phyloP scores from a whole-genome alignment of 345 rosid genomes.

The Toxicodendron radicans region DNA sequence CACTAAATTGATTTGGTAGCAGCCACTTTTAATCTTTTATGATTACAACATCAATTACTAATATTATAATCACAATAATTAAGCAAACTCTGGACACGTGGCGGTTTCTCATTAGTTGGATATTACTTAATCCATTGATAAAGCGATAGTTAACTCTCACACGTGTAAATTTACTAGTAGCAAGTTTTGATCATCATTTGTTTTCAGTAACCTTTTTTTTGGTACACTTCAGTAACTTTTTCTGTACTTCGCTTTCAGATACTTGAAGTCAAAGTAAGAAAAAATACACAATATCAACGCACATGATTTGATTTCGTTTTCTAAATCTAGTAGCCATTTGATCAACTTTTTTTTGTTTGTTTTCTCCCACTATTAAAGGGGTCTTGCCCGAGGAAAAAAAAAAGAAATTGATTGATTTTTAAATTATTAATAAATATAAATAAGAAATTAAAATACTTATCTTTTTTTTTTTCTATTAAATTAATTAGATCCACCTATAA shows the following conservation, averaged over 20 bases:
- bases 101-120: not conserved
- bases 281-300: not conserved
- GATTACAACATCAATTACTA: constrained; percentile 15
- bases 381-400: not conserved
- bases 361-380: no score
- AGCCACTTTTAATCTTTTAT: not conserved
- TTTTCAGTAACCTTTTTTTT: not conserved
- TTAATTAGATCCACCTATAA: not conserved
- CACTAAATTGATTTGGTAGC: no score
- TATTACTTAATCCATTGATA: not conserved
- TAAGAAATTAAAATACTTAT: no score
- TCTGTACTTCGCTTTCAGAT: not conserved
- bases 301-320: constrained; percentile 6
- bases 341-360: no score
- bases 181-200: constrained; percentile 14
- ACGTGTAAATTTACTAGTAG: not conserved
- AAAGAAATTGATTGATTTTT: no score
- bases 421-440: no score
- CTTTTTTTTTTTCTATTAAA: not conserved
- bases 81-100: not conserved
- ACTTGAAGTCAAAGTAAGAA: constrained; percentile 10
- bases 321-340: no score
- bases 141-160: constrained; percentile 7
- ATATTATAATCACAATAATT: not conserved
- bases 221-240: not conserved